These are phyloP conservation scores for Simmondsia chinensis DNA, from an alignment of 148 eudicot species.

Conservation along the genomic window DNA sequence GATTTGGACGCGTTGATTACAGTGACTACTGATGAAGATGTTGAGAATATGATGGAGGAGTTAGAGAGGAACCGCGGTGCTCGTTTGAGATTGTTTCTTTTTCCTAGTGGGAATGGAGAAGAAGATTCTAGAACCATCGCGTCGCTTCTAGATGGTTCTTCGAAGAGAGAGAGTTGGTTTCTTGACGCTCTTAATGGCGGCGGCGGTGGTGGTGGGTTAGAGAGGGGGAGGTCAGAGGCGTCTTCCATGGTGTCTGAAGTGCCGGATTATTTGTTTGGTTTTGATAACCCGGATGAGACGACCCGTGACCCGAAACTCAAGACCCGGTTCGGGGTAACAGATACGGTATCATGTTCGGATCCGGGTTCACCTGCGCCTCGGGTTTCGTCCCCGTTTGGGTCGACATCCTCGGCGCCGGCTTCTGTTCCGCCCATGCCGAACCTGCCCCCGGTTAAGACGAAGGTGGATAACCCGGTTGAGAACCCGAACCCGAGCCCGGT, in stretches of 20 bases:
- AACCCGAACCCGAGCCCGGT: slow-evolving; percentile 5
- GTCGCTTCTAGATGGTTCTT: slow-evolving; percentile 75
- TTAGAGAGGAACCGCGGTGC: slow-evolving; percentile 50
- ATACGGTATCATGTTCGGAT: slow-evolving; percentile 35
- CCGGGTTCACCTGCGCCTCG: slow-evolving; percentile 65
- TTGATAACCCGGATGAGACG: slow-evolving; percentile 63
- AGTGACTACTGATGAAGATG: slow-evolving; percentile 68
- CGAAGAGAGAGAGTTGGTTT: slow-evolving; percentile 80
- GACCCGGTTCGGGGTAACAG: slow-evolving; percentile 23
- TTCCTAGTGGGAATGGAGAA: slow-evolving; percentile 14
- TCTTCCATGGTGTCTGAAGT: slow-evolving; percentile 78
- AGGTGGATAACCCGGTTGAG: slow-evolving; percentile 22
- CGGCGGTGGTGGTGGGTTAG: slow-evolving; percentile 27
- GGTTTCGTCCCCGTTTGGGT: slow-evolving; percentile 43
- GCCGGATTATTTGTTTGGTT: slow-evolving; percentile 84
- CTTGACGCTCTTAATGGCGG: slow-evolving; percentile 81
- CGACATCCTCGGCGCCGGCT: slow-evolving; percentile 39
- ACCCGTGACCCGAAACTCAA: slow-evolving; percentile 22
- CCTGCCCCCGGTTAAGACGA: slow-evolving; percentile 63
- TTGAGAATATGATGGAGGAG: slow-evolving; percentile 95
- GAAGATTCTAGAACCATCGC: slow-evolving; percentile 40
- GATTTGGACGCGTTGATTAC: slow-evolving; percentile 88
- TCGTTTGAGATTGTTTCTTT: slow-evolving; percentile 65
- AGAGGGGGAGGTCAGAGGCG: slow-evolving; percentile 73
- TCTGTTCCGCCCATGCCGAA: slow-evolving; percentile 29